A percentile compares a stretch with the other conserved stretches of the same genome.
phyloP scores from a whole-genome alignment of 148 eudicot genomes.

The Mesembryanthemum crystallinum region DNA sequence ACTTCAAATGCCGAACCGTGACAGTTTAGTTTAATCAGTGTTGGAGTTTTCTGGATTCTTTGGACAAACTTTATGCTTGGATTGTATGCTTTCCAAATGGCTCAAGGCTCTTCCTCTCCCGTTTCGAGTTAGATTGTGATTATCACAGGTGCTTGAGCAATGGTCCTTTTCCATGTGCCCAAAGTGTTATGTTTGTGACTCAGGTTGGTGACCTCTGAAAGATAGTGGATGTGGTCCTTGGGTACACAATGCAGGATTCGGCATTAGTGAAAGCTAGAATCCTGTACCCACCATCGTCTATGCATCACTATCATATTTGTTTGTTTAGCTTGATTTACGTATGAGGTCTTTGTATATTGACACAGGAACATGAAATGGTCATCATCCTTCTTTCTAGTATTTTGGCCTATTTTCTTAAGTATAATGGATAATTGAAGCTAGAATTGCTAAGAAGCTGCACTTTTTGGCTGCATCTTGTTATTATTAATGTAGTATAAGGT shows the following conservation, averaged over 20 bases:
- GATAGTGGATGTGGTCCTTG: slow-evolving; percentile 21
- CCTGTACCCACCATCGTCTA: slow-evolving; percentile 7
- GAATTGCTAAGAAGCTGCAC: slow-evolving; percentile 24
- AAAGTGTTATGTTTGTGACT: not conserved
- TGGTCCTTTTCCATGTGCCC: slow-evolving; percentile 14
- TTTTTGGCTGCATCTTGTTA: slow-evolving; percentile 25
- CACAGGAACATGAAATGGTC: not conserved
- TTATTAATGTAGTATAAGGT: slow-evolving; percentile 1
- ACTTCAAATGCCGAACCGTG: not conserved
- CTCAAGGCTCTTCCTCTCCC: slow-evolving; percentile 8
- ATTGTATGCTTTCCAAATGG: not conserved
- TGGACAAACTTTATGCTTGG: not conserved
- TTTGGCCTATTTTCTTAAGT: not conserved
- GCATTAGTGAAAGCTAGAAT: not conserved
- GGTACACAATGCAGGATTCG: not conserved
- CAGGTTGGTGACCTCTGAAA: slow-evolving; percentile 16
- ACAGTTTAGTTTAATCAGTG: not conserved
- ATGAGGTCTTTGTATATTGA: not conserved
- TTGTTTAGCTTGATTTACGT: not conserved
- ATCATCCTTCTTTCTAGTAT: not conserved
- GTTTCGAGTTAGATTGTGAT: slow-evolving; percentile 12
- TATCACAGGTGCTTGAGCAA: not conserved
- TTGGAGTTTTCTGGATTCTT: not conserved
- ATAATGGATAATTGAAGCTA: not conserved
- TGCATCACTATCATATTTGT: slow-evolving; percentile 14